Evolutionary conservation across 2,329 filamentous ascomycete genomes (phyloP), one percentile per base, ranked within the genome.

Genomic region (Penicillium sp.): DNA sequence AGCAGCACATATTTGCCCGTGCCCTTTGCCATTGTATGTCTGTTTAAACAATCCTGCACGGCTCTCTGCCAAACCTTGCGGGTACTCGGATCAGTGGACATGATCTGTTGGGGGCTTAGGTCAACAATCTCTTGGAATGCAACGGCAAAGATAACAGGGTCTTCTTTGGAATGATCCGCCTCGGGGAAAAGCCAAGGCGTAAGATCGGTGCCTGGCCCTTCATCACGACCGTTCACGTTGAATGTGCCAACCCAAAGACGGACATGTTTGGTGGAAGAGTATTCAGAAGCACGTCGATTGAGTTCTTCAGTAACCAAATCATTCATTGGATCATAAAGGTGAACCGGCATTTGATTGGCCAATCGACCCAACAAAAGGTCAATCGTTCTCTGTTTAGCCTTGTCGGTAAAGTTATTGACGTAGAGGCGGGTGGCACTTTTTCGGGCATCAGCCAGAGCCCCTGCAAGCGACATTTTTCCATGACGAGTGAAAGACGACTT

Each of bases 101-200:
- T 97, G 69, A 99, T 98, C 70, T 99, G 95, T 72, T 98, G 93
- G 16, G 96, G 95, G 66, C 91, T 97, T 47, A 99, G 80, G 70
- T 96, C 91, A n/a, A 99, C 95, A 61, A 99, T 98, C 74, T 99
- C 95, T 71, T 99, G 95, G 67, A 99, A 98, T 0, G 91, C 95
- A 16, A 97, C 88, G 8, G 90, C 92, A 51, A 96, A 87, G 37
- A 99, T 90, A 57, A 93, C 90, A 6, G 95, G 93, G 59, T 90
- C 86, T 47, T 83, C 77, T 45, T 81, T 75, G n/a, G 80, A 77
- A 19, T 74, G 65, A 48, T 84, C 80, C 3, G 85, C 73, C 5
- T 85, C 82, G 4, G 82, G 76, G 68, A 90, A 92, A 4, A 99
- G 79, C 95, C 95, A 99, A 2, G 88, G 81, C 0, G 90, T 89